Conservation (phyloP, 441 rosid species). For the Pelargonium cotyledonis region DNA sequence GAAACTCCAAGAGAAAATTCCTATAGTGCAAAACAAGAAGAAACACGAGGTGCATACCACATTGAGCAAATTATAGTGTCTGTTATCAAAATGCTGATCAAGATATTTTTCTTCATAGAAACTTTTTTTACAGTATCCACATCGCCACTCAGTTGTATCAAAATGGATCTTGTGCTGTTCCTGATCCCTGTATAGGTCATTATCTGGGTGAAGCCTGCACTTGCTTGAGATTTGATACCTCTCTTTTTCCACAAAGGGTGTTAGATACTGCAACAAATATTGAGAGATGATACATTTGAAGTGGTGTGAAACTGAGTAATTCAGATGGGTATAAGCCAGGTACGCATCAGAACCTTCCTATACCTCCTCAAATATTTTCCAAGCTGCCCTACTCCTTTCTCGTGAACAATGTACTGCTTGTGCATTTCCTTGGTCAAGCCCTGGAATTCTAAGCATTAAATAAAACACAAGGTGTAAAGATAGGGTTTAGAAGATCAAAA, state of each 20-base stretch:
- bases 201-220: slow-evolving; percentile 39
- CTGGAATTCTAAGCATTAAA: slow-evolving; percentile 30
- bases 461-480: background rate
- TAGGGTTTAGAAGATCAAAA: background rate
- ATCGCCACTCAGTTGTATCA: slow-evolving; percentile 35
- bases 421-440: slow-evolving; percentile 26
- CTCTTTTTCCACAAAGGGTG: slow-evolving; percentile 37
- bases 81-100: slow-evolving; percentile 38
- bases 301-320: background rate
- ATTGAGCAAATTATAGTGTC: slow-evolving; percentile 38
- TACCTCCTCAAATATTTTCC: slow-evolving; percentile 45
- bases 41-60: slow-evolving; percentile 24
- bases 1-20: too few species aligned
- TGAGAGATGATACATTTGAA: background rate
- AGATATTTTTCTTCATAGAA: slow-evolving; percentile 42
- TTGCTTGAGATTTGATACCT: slow-evolving; percentile 26
- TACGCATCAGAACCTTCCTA: background rate
- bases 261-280: slow-evolving; percentile 34
- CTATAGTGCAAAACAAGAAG: background rate
- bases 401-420: slow-evolving; percentile 48
- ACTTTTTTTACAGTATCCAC: slow-evolving; percentile 38
- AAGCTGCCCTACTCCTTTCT: slow-evolving; percentile 46
- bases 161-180: slow-evolving; percentile 35
- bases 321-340: background rate
- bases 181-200: slow-evolving; percentile 39